phyloP scores from a whole-genome alignment of 129 eudicot species.

The Ambrosia trifida region DNA sequence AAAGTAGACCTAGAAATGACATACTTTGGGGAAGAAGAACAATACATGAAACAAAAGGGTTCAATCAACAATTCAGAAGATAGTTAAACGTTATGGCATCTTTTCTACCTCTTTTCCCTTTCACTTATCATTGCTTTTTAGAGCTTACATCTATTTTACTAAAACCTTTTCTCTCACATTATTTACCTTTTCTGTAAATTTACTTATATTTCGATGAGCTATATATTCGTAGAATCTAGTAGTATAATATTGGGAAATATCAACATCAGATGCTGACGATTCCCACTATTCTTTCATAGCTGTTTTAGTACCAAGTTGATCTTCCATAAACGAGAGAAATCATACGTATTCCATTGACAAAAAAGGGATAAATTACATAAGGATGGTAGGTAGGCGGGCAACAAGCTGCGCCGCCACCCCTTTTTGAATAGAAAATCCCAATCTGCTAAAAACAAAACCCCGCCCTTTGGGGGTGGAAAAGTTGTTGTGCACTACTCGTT shows the following conservation, averaged over 20 bases:
- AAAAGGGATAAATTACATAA: too few species aligned
- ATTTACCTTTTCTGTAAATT: background rate
- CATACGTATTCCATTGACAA: too few species aligned
- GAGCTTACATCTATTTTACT: background rate
- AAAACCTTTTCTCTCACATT: background rate
- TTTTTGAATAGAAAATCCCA: too few species aligned
- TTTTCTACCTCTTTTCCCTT: conserved; percentile 29
- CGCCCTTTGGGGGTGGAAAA: too few species aligned
- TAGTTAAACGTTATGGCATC: conserved; percentile 27
- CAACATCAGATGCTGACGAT: background rate
- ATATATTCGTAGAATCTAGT: background rate
- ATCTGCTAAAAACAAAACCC: too few species aligned
- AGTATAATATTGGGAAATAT: background rate
- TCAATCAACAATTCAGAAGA: conserved; percentile 28
- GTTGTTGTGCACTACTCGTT: too few species aligned
- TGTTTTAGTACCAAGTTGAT: too few species aligned
- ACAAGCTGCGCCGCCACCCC: too few species aligned
- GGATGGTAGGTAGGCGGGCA: too few species aligned
- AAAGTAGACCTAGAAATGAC: conserved; percentile 30
- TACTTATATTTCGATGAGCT: background rate
- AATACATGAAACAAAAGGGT: conserved; percentile 34
- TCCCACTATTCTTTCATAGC: background rate
- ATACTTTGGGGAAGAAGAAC: conserved; percentile 30
- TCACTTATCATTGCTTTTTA: conserved; percentile 20
- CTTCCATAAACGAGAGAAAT: too few species aligned